A percentile compares a stretch with the other conserved stretches of the same genome.
Evolutionary conservation across 768 basidiomycete species (phyloP).

Genomic region (Boletus sensibilis): DNA sequence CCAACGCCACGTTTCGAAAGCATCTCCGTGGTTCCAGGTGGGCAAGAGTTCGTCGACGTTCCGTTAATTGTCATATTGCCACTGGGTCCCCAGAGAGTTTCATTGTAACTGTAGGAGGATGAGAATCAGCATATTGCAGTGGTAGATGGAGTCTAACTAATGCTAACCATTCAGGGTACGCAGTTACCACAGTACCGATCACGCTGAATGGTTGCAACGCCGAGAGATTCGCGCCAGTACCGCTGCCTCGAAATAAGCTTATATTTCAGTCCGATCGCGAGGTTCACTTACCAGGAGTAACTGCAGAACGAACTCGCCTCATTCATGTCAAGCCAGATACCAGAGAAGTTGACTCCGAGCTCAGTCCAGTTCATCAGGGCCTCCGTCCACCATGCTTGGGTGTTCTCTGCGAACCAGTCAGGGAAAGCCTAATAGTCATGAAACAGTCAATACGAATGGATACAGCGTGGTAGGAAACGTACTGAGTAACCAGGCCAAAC

Average conservation of each 20-base stretch:
- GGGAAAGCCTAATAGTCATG: constrained; percentile 47
- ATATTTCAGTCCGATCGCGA: not conserved
- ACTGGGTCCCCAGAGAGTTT: constrained; percentile 59
- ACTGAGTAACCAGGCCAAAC: constrained; percentile 80
- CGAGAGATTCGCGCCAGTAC: constrained; percentile 54
- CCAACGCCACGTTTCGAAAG: constrained; percentile 48
- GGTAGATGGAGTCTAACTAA: not conserved
- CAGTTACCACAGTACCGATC: constrained; percentile 50
- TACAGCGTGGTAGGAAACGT: constrained; percentile 6
- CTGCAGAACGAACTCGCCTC: constrained; percentile 65
- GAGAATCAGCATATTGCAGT: not conserved
- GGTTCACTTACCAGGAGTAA: constrained; percentile 48
- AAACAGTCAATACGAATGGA: not conserved
- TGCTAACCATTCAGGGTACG: constrained; percentile 67
- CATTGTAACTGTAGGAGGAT: constrained; percentile 50
- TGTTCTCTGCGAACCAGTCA: constrained; percentile 58
- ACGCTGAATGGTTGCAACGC: constrained; percentile 55
- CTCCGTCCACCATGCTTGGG: constrained; percentile 60
- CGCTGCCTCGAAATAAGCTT: constrained; percentile 25
- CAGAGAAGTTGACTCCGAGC: constrained; percentile 55
- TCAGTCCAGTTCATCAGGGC: constrained; percentile 54
- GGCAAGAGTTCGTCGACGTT: constrained; percentile 49
- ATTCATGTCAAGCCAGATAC: constrained; percentile 73
- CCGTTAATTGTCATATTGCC: constrained; percentile 77
- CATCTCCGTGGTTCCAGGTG: constrained; percentile 6